Percentiles rank a stretch among this genome's conserved stretches.
Evolutionary conservation across 148 eudicot species (phyloP).

Genomic region (Gaultheria prostrata): DNA sequence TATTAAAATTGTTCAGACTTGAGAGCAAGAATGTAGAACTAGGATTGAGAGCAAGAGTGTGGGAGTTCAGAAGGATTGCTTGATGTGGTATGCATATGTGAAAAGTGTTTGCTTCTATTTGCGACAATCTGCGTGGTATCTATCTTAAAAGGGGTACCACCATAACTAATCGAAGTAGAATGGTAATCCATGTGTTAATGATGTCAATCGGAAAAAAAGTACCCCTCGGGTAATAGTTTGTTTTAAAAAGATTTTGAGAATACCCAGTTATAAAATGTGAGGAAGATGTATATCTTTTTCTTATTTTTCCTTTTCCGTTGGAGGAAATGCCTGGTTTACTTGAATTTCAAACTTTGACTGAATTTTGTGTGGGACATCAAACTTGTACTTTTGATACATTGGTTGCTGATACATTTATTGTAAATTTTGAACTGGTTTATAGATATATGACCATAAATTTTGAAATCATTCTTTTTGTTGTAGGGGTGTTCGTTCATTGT

Average conservation of each 20-base stretch:
- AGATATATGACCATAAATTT: slow-evolving; percentile 17
- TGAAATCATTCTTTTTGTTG: neutral
- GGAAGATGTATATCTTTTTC: neutral
- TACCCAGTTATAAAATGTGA: neutral
- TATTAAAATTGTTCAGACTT: neutral
- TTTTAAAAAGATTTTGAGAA: neutral
- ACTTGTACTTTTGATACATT: neutral
- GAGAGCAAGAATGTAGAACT: neutral
- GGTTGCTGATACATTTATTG: neutral
- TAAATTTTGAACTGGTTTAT: neutral
- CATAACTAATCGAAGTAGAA: neutral
- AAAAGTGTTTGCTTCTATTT: neutral
- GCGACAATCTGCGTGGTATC: neutral
- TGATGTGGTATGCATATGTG: neutral
- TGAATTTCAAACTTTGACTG: neutral
- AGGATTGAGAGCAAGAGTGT: neutral
- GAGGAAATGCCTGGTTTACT: neutral
- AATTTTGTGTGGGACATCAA: neutral
- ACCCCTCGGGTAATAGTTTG: neutral
- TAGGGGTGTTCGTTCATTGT: neutral
- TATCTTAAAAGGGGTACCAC: neutral
- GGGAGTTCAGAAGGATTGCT: neutral
- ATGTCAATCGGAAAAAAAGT: neutral
- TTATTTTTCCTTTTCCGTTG: neutral
- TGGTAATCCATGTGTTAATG: neutral